These are phyloP conservation scores for Wolfiporia cocos DNA, from an alignment of 1,284 basidiomycete genomes.

Conservation along the genomic window DNA sequence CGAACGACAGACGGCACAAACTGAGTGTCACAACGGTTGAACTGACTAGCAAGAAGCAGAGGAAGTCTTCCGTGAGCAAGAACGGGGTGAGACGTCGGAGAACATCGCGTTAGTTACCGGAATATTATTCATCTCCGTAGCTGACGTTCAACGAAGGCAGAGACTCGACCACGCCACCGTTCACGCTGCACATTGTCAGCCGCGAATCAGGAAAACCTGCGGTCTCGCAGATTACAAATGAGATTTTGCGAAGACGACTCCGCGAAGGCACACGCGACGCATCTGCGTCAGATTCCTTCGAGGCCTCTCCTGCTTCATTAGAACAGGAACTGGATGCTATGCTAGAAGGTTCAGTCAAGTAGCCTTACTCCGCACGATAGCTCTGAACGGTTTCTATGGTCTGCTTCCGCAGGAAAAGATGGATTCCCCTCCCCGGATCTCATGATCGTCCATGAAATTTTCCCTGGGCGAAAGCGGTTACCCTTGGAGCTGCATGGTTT, in stretches of 20 bases:
- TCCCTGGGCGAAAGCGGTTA: constrained; percentile 28
- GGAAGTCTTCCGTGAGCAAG: constrained; percentile 9
- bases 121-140: background rate
- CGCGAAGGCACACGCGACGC: constrained; percentile 1
- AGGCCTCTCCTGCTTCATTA: constrained; percentile 16
- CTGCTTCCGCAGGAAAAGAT: constrained; percentile 28
- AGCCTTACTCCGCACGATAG: constrained; percentile 1
- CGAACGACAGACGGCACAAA: constrained; percentile 29
- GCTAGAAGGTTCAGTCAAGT: constrained; percentile 46
- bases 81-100: constrained; percentile 20
- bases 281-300: constrained; percentile 1
- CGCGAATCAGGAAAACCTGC: constrained; percentile 32
- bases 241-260: constrained; percentile 9
- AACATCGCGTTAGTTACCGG: constrained; percentile 7
- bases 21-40: constrained; percentile 34
- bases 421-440: constrained; percentile 65
- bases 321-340: constrained; percentile 40
- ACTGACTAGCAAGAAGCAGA: constrained; percentile 16
- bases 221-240: constrained; percentile 26
- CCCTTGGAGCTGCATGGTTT: constrained; percentile 65
- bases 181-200: constrained; percentile 30
- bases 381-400: background rate
- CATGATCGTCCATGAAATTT: constrained; percentile 61
- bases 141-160: constrained; percentile 4
- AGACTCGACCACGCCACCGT: constrained; percentile 6